Conservation (phyloP, 306 rosid genomes). For the Acacia acuminata region DNA sequence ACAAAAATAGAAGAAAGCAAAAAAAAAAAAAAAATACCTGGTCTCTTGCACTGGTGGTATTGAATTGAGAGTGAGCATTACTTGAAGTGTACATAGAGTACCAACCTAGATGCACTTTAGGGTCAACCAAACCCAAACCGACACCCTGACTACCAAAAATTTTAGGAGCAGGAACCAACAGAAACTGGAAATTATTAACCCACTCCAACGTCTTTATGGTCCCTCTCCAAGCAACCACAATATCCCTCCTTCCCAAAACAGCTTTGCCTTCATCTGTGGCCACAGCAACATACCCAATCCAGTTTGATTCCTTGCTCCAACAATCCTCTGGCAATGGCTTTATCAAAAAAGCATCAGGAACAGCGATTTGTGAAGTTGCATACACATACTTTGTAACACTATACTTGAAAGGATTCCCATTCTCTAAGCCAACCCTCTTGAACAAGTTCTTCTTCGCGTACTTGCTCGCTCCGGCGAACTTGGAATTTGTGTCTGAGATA, state of each 20-base stretch:
- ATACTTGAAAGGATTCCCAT: conserved; percentile 1
- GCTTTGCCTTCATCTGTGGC: conserved; percentile 67
- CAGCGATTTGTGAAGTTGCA: not conserved
- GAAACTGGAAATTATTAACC: conserved; percentile 55
- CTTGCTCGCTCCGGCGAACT: not conserved
- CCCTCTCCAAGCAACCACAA: conserved; percentile 53
- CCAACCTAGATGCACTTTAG: conserved; percentile 67
- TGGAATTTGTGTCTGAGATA: not conserved
- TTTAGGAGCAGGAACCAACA: conserved; percentile 40
- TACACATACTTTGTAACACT: not conserved
- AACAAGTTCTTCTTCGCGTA: not conserved
- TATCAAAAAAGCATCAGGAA: not conserved
- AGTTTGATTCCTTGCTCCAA: conserved; percentile 71
- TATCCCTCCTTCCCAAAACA: conserved; percentile 71
- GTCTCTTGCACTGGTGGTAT: conserved; percentile 49
- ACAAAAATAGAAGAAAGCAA: not conserved
- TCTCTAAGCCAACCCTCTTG: not conserved
- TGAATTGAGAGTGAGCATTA: conserved; percentile 40
- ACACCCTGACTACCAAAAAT: conserved; percentile 33
- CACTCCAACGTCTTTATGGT: conserved; percentile 50
- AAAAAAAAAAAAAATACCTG: conserved; percentile 43
- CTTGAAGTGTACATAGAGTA: conserved; percentile 66
- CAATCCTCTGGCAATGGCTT: conserved; percentile 31
- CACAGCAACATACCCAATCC: conserved; percentile 85
- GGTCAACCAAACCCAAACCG: not conserved